phyloP scores from a whole-genome alignment of 2,329 filamentous ascomycete species.

The Penicillium rolfsii region DNA sequence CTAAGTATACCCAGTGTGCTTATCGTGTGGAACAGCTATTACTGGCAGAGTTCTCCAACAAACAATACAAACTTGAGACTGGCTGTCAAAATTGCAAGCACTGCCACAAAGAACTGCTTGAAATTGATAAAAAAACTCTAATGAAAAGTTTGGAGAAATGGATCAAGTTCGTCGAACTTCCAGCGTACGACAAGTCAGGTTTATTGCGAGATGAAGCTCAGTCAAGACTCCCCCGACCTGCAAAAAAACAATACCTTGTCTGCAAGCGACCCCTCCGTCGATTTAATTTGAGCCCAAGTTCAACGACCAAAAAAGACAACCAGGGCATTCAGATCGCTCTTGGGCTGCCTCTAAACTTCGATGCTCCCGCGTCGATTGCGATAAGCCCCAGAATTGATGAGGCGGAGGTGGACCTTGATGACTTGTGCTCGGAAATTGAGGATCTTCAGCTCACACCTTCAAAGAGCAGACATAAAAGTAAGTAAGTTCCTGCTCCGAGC shows the following conservation, averaged over 20 bases:
- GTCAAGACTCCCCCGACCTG: conserved; percentile 2
- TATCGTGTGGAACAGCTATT: conserved; percentile 8
- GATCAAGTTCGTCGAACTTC: neutral
- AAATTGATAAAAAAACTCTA: neutral
- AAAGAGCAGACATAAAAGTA: neutral
- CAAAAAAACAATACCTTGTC: neutral
- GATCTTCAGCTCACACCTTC: conserved; percentile 7
- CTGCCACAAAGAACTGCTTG: conserved; percentile 2
- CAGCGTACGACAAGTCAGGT: neutral
- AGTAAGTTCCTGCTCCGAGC: neutral
- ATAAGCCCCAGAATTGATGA: neutral
- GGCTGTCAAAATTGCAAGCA: neutral
- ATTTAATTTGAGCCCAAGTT: neutral
- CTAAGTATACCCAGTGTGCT: neutral
- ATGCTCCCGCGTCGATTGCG: neutral
- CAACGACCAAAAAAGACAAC: neutral
- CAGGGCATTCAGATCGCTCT: neutral
- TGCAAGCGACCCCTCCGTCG: neutral
- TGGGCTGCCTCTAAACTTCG: neutral
- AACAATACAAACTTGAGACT: neutral
- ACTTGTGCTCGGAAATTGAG: neutral
- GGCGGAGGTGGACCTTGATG: neutral
- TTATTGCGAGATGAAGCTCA: neutral
- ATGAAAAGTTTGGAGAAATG: conserved; percentile 2
- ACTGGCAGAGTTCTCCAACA: conserved; percentile 2